These are phyloP conservation scores for Boletus coccyginus DNA, from an alignment of 768 basidiomycete species.

Conservation along the genomic window DNA sequence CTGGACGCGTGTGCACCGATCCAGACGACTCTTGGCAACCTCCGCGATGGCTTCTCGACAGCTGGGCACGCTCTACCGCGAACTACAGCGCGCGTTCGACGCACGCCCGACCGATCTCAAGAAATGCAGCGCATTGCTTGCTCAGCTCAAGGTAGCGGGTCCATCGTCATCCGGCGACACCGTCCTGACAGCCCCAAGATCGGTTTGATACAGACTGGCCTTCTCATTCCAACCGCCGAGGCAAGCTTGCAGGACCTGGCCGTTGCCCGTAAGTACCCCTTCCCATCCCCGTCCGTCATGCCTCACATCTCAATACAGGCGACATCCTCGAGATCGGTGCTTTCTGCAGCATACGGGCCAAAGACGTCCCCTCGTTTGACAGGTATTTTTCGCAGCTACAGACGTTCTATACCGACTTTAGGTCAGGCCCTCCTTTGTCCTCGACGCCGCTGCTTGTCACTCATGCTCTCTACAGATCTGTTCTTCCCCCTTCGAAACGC, in stretches of 20 bases:
- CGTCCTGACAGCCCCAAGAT: conserved; percentile 43
- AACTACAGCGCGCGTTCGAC: conserved; percentile 65
- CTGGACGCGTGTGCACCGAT: conserved; percentile 31
- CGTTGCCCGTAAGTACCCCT: conserved; percentile 59
- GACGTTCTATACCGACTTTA: conserved; percentile 85
- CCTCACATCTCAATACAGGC: conserved; percentile 44
- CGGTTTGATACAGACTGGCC: conserved; percentile 71
- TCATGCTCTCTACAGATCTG: conserved; percentile 42
- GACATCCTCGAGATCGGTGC: conserved; percentile 96
- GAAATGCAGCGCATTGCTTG: conserved; percentile 59
- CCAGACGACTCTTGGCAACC: too few species aligned
- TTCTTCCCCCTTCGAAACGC: conserved; percentile 79
- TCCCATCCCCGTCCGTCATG: background rate
- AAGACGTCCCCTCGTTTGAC: conserved; percentile 90
- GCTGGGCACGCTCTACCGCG: conserved; percentile 59
- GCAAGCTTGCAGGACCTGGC: conserved; percentile 65
- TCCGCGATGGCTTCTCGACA: conserved; percentile 48
- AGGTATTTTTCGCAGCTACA: conserved; percentile 92
- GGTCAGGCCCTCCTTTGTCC: conserved; percentile 38
- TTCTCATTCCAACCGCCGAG: conserved; percentile 70
- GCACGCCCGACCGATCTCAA: conserved; percentile 65
- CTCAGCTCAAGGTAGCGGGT: conserved; percentile 67
- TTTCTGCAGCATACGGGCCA: conserved; percentile 86
- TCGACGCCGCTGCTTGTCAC: background rate
- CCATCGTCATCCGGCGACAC: background rate